phyloP scores from a whole-genome alignment of 1,284 basidiomycete genomes.

The Phellopilus nigrolimitatus region DNA sequence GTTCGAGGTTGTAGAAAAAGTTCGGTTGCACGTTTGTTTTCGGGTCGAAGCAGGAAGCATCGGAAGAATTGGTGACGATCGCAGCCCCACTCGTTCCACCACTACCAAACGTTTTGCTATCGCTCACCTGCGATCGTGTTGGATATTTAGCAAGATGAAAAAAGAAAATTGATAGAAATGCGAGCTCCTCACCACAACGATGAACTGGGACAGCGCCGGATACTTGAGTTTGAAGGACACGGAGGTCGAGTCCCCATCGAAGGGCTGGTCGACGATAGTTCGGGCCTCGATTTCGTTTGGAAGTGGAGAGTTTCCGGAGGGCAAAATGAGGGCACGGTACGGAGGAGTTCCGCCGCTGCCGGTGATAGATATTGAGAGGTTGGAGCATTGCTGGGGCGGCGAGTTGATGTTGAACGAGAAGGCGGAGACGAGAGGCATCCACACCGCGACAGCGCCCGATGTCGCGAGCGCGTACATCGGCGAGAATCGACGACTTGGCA shows the following conservation, averaged over 20 bases:
- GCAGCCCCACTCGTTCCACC: conserved; percentile 70
- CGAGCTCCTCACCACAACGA: conserved; percentile 49
- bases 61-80: conserved; percentile 45
- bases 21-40: conserved; percentile 41
- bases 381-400: conserved; percentile 58
- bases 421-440: conserved; percentile 31
- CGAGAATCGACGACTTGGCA: no score
- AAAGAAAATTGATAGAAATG: neutral
- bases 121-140: conserved; percentile 64
- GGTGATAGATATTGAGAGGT: conserved; percentile 51
- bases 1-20: conserved; percentile 59
- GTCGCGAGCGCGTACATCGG: neutral
- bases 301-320: conserved; percentile 58
- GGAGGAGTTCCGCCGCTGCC: conserved; percentile 55
- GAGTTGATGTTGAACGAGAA: conserved; percentile 58
- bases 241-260: conserved; percentile 38
- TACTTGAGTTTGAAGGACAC: conserved; percentile 58
- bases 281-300: conserved; percentile 59
- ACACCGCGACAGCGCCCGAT: neutral
- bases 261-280: conserved; percentile 51
- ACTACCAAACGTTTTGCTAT: conserved; percentile 60
- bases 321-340: conserved; percentile 60
- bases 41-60: conserved; percentile 58
- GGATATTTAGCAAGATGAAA: conserved; percentile 12
- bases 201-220: conserved; percentile 64